phyloP scores from a whole-genome alignment of 495 filamentous ascomycete species.

The Margaritispora aquatica region DNA sequence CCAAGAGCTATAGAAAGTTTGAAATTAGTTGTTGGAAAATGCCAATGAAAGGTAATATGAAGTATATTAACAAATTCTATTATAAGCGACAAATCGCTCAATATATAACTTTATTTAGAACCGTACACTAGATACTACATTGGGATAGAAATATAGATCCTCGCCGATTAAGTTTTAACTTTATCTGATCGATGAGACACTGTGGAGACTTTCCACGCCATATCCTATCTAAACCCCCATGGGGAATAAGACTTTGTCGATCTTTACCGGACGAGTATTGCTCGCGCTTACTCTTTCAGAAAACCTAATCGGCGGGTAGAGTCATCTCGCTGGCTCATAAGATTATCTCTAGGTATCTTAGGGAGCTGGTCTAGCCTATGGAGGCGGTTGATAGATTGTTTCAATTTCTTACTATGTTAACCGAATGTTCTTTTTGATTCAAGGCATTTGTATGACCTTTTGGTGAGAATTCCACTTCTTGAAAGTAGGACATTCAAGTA shows the following conservation, averaged over 20 bases:
- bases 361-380: slow-evolving; percentile 7
- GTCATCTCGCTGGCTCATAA: neutral
- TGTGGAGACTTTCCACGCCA: neutral
- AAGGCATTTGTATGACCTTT: slow-evolving; percentile 7
- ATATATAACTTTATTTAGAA: neutral
- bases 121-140: neutral
- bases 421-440: neutral
- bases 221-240: neutral
- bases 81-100: neutral
- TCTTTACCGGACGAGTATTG: neutral
- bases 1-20: neutral
- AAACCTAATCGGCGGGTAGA: neutral
- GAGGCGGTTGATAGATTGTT: slow-evolving; percentile 6
- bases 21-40: neutral
- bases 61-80: neutral
- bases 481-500: neutral
- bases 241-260: neutral
- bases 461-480: neutral
- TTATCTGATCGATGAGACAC: neutral
- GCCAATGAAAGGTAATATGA: neutral
- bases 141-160: neutral
- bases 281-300: neutral
- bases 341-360: slow-evolving; percentile 11
- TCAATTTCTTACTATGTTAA: neutral
- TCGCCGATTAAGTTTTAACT: neutral